Evolutionary conservation across 768 basidiomycete species (phyloP).

Genomic region (Boletus pseudo-olivaceus): DNA sequence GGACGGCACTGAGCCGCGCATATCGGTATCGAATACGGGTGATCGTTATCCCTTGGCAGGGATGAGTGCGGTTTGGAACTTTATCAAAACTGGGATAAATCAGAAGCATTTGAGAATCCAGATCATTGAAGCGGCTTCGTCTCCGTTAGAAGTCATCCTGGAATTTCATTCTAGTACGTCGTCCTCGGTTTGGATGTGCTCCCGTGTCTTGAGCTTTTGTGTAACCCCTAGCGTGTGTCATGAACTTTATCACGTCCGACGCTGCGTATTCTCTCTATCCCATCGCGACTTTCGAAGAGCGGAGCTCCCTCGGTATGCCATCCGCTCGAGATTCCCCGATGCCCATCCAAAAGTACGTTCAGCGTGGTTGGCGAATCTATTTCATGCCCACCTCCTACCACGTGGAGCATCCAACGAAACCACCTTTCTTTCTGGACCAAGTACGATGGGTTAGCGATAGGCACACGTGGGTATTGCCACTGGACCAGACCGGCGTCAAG

Average conservation of each 20-base stretch:
- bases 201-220: conserved; percentile 11
- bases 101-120: conserved; percentile 33
- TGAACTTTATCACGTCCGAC: conserved; percentile 41
- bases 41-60: background rate
- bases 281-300: conserved; percentile 36
- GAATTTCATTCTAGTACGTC: conserved; percentile 44
- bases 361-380: conserved; percentile 32
- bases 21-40: rapidly evolving
- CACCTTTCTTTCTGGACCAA: conserved; percentile 18
- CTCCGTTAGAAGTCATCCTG: conserved; percentile 34
- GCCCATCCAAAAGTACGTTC: conserved; percentile 33
- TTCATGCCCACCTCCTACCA: conserved; percentile 2
- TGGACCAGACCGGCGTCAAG: conserved; percentile 21
- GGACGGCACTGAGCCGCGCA: conserved; percentile 16
- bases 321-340: conserved; percentile 1
- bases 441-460: conserved; percentile 33
- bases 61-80: conserved; percentile 16
- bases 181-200: background rate
- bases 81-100: conserved; percentile 18
- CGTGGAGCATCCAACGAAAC: background rate
- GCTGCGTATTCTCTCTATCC: conserved; percentile 43
- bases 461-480: conserved; percentile 29
- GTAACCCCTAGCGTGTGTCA: conserved; percentile 7
- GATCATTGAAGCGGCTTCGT: conserved; percentile 31
- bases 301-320: conserved; percentile 22